phyloP scores from a whole-genome alignment of 371 early-diverging fungal genomes.

The Vairimorpha ceranae region DNA sequence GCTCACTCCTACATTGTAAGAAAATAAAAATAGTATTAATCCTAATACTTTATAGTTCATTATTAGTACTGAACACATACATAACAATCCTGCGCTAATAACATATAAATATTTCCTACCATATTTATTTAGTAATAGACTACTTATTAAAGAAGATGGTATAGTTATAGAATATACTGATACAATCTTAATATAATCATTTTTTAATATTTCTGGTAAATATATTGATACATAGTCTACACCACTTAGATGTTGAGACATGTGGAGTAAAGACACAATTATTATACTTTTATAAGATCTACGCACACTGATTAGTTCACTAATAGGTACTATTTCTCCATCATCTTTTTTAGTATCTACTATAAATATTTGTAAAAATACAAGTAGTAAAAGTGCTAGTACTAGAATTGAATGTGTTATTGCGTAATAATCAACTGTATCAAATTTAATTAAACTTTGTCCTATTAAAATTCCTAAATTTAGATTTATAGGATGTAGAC shows the following conservation, averaged over 20 bases:
- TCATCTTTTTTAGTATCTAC: conserved; percentile 65
- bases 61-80: conserved; percentile 39
- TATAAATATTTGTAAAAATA: conserved; percentile 66
- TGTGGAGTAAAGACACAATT: conserved; percentile 63
- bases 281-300: conserved; percentile 55
- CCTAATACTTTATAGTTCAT: conserved; percentile 66
- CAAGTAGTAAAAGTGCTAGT: conserved; percentile 66
- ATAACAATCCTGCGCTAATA: conserved; percentile 67
- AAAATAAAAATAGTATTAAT: conserved; percentile 70
- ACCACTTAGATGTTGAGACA: conserved; percentile 74
- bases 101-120: conserved; percentile 74
- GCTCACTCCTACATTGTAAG: conserved; percentile 74
- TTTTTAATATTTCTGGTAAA: not conserved
- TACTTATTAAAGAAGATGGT: conserved; percentile 66
- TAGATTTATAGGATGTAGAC: conserved; percentile 69
- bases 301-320: conserved; percentile 62
- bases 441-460: conserved; percentile 66
- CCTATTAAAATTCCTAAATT: conserved; percentile 69
- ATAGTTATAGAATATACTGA: conserved; percentile 10
- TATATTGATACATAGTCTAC: conserved; percentile 80
- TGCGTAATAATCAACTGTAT: not conserved
- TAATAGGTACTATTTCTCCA: conserved; percentile 66
- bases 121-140: conserved; percentile 70
- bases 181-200: conserved; percentile 13
- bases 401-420: conserved; percentile 64